Percentiles rank a stretch among this genome's conserved stretches.
Conservation (phyloP, 495 filamentous ascomycete genomes). For the Trichoderma erinaceum region DNA sequence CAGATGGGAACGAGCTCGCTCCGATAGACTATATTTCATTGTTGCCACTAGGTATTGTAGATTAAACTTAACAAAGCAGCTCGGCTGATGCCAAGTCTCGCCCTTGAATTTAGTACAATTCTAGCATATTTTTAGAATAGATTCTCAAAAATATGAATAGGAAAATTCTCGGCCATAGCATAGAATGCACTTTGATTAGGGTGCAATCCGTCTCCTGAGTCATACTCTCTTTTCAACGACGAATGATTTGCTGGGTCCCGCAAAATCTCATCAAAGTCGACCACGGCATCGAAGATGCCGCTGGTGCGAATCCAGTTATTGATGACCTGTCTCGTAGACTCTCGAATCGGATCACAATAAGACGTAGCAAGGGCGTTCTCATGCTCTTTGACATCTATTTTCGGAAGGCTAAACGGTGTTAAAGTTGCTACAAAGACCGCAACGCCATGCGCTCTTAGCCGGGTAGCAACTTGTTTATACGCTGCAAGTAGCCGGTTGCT, state of each 20-base stretch:
- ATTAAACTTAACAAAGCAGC: background rate
- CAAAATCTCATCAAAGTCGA: slow-evolving; percentile 56
- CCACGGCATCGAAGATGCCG: slow-evolving; percentile 53
- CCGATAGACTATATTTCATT: background rate
- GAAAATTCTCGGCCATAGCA: slow-evolving; percentile 50
- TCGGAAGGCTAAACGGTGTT: slow-evolving; percentile 47
- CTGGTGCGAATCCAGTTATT: slow-evolving; percentile 55
- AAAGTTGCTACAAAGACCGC: slow-evolving; percentile 55
- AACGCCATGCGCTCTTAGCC: slow-evolving; percentile 47
- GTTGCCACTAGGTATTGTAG: background rate
- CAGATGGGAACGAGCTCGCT: background rate
- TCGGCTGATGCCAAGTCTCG: background rate
- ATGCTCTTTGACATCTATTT: background rate
- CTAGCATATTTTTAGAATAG: background rate
- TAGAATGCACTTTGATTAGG: slow-evolving; percentile 52
- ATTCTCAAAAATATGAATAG: slow-evolving; percentile 41
- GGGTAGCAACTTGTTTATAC: slow-evolving; percentile 50
- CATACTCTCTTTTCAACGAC: slow-evolving; percentile 39
- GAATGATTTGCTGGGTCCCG: slow-evolving; percentile 41
- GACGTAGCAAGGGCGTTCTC: slow-evolving; percentile 23
- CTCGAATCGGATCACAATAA: slow-evolving; percentile 45
- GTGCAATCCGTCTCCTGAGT: slow-evolving; percentile 61
- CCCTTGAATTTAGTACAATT: background rate
- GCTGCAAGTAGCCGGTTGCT: slow-evolving; percentile 46
- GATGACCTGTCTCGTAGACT: slow-evolving; percentile 48